A percentile compares a stretch with the other conserved stretches of the same genome.
Conservation (phyloP, 192 early-diverging fungal genomes). For the Irineochytrium annulatum region DNA sequence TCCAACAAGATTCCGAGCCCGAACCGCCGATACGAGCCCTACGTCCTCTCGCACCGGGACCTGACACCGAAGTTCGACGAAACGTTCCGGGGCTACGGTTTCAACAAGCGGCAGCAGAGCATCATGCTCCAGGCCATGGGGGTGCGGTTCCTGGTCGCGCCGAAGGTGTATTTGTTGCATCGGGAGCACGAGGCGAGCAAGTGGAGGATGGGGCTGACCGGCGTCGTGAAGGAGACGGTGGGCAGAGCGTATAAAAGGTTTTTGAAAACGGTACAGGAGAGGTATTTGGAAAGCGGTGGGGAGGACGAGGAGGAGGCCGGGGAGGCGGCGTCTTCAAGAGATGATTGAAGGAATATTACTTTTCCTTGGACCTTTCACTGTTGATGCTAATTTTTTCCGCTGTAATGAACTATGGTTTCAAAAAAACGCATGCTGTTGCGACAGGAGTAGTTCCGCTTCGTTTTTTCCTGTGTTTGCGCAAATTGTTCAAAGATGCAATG, state of each 20-base stretch:
- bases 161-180: slow-evolving; percentile 27
- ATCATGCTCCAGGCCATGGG: slow-evolving; percentile 26
- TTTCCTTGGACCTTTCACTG: too few relatives aligned
- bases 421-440: too few relatives aligned
- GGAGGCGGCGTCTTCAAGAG: too few relatives aligned
- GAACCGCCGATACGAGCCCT: slow-evolving; percentile 28
- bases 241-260: slow-evolving; percentile 20
- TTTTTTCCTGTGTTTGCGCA: too few relatives aligned
- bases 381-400: too few relatives aligned
- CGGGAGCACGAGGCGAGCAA: slow-evolving; percentile 18
- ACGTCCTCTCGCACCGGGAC: slow-evolving; percentile 19
- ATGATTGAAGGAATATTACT: too few relatives aligned
- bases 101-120: slow-evolving; percentile 33
- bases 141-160: slow-evolving; percentile 17
- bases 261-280: background rate
- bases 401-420: too few relatives aligned
- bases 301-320: too few relatives aligned
- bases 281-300: slow-evolving; percentile 7
- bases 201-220: background rate
- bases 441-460: too few relatives aligned
- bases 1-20: background rate
- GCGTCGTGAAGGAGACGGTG: slow-evolving; percentile 20
- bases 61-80: slow-evolving; percentile 28
- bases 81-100: slow-evolving; percentile 32
- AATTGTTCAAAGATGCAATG: too few relatives aligned